These are phyloP conservation scores for Hyaloscypha finlandica DNA, from an alignment of 495 filamentous ascomycete genomes.

Conservation along the genomic window DNA sequence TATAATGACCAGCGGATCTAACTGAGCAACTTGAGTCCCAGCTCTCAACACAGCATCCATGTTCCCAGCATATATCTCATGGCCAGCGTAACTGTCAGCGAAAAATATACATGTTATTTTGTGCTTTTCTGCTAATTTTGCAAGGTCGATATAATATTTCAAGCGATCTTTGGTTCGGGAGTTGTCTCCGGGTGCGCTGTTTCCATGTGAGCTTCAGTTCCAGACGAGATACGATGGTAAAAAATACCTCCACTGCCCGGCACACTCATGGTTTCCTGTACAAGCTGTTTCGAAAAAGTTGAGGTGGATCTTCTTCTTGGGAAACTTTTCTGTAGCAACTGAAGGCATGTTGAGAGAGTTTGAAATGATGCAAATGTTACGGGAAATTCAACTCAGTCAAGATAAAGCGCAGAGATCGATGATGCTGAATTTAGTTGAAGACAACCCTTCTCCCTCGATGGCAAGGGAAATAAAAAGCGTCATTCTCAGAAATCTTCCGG, in stretches of 20 bases:
- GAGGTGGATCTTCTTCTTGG: slow-evolving; percentile 9
- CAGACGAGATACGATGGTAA: too few relatives aligned
- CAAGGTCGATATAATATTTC: slow-evolving; percentile 8
- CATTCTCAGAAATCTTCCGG: too few relatives aligned
- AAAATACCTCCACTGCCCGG: slow-evolving; percentile 8
- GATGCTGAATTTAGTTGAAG: too few relatives aligned
- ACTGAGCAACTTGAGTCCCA: too few relatives aligned
- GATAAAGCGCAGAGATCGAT: too few relatives aligned
- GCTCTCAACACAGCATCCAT: slow-evolving; percentile 46
- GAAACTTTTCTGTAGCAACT: background rate
- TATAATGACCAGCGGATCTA: too few relatives aligned
- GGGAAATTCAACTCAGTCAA: too few relatives aligned
- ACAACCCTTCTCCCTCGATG: too few relatives aligned
- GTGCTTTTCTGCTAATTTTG: slow-evolving; percentile 11
- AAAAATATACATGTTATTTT: slow-evolving; percentile 48
- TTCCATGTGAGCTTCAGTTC: too few relatives aligned
- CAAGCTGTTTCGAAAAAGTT: slow-evolving; percentile 16
- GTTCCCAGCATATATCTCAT: slow-evolving; percentile 38
- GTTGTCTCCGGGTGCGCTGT: too few relatives aligned
- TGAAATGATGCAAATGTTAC: too few relatives aligned
- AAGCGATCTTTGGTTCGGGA: slow-evolving; percentile 1
- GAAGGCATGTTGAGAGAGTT: background rate
- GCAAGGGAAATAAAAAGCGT: too few relatives aligned
- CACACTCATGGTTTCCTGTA: slow-evolving; percentile 9
- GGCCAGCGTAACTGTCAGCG: slow-evolving; percentile 55